Base-by-base conservation (phyloP, 139 green algal species). In the Astrephomene gubernaculifera region DNA sequence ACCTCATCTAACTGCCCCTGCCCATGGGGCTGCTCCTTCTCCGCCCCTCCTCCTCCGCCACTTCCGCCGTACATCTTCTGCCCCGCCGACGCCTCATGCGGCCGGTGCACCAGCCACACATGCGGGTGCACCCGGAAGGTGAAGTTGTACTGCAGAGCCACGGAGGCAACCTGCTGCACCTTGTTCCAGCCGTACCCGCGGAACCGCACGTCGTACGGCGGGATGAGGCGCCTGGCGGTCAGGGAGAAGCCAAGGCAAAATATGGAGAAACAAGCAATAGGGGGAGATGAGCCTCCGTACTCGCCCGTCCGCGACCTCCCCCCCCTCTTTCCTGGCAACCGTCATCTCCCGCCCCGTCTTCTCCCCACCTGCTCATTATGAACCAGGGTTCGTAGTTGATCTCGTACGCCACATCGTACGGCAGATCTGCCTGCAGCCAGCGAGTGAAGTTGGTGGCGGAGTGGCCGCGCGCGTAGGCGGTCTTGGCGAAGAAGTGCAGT, bases 171-270 rank as follows among this genome's bases (percentile, higher is more conserved):
- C 87, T 90, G 85, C 53, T 73, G 44, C 36, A 92, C 89, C 85
- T 94, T 94, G 86, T 94, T 94, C 89, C 91, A 92, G 64, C 91
- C 91, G 53, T 94, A 94, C 52, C 91, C 91, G 25, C 91, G 57
- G 70, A 92, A 94, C 0, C 85, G 79, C 29, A 83, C 80, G 69
- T 94, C 91, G 67, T 93, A 94, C 22, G 71, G 86, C 25, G 76
- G 86, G 9, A 39, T 29, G n/a, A 73, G n/a, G 8, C 4, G 2
- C 76, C 76, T 83, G 43, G 57, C 57, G 57, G 57, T 57, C 49
- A 17, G 49, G 14, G 49, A 17, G 49, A n/a, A n/a, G n/a, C n/a
- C n/a, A n/a, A n/a, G n/a, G n/a, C n/a, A n/a, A n/a, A n/a, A n/a
- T n/a, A n/a, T n/a, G n/a, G n/a, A n/a, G n/a, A n/a, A n/a, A n/a